A percentile compares a stretch with the other conserved stretches of the same genome.
phyloP scores from a whole-genome alignment of 805 yeast species.

The Maudiozyma turicensis region DNA sequence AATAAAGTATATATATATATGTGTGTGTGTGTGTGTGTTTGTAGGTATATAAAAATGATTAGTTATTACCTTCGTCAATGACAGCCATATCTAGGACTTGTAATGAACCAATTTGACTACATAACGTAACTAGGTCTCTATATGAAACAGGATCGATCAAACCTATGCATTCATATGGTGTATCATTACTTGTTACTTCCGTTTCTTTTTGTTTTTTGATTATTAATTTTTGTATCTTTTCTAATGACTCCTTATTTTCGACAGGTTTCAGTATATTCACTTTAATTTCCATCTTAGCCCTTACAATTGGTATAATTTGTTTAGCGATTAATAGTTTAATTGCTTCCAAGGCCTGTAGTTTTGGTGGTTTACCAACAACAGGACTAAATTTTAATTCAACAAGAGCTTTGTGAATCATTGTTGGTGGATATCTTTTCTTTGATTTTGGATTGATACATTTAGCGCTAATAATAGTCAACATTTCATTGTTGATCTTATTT shows the following conservation, averaged over 20 bases:
- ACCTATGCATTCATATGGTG: constrained; percentile 47
- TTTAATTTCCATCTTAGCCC: constrained; percentile 87
- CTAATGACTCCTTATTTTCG: constrained; percentile 30
- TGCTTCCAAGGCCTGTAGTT: constrained; percentile 86
- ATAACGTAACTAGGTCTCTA: constrained; percentile 54
- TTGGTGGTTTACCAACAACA: constrained; percentile 63
- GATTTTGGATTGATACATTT: constrained; percentile 88
- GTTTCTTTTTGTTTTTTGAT: constrained; percentile 29
- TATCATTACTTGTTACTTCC: constrained; percentile 32
- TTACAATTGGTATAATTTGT: constrained; percentile 84
- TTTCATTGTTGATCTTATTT: constrained; percentile 69
- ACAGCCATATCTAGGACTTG: constrained; percentile 89
- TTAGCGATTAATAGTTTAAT: constrained; percentile 64
- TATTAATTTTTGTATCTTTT: constrained; percentile 32
- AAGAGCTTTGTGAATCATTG: constrained; percentile 84
- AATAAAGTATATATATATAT: background rate
- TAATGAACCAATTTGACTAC: constrained; percentile 50
- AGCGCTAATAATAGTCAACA: constrained; percentile 72
- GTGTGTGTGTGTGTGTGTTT: too few species aligned
- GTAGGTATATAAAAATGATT: background rate
- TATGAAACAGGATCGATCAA: constrained; percentile 81
- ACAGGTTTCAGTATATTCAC: constrained; percentile 45
- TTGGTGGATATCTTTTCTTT: constrained; percentile 85
- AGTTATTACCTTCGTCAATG: constrained; percentile 37
- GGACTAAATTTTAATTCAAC: constrained; percentile 71